phyloP scores from a whole-genome alignment of 192 early-diverging fungal species.

The Cetraspora pellucida region DNA sequence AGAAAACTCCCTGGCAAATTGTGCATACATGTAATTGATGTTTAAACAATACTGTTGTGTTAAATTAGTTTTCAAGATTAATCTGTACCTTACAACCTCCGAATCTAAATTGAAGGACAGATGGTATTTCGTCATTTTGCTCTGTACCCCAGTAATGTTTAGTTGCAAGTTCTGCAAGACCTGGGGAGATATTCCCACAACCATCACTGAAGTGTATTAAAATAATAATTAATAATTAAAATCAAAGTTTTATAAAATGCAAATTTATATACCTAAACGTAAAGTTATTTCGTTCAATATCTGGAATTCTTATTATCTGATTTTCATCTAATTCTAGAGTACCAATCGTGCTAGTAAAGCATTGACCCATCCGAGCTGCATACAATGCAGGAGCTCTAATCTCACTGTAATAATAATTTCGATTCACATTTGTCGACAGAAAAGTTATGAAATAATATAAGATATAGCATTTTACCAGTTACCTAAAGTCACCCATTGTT shows the following conservation, averaged over 20 bases:
- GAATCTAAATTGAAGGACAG: slow-evolving; percentile 73
- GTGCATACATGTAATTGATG: too few species aligned
- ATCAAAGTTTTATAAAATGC: too few species aligned
- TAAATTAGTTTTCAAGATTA: background rate
- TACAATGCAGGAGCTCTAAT: slow-evolving; percentile 63
- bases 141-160: slow-evolving; percentile 38
- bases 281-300: slow-evolving; percentile 59
- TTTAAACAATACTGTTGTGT: too few species aligned
- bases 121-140: slow-evolving; percentile 46
- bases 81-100: slow-evolving; percentile 56
- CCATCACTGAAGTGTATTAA: slow-evolving; percentile 68
- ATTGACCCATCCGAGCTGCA: slow-evolving; percentile 72
- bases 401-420: background rate
- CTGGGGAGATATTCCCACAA: slow-evolving; percentile 62
- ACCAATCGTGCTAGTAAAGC: slow-evolving; percentile 67
- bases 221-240: background rate
- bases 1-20: slow-evolving; percentile 49
- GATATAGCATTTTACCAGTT: background rate
- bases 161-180: slow-evolving; percentile 42
- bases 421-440: background rate
- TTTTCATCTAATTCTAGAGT: slow-evolving; percentile 43
- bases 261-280: background rate
- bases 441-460: background rate
- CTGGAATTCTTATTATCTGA: slow-evolving; percentile 52
- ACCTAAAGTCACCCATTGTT: slow-evolving; percentile 74